A percentile compares a stretch with the other conserved stretches of the same genome.
Evolutionary conservation across 2,329 filamentous ascomycete genomes (phyloP).

Genomic region (Acephala macrosclerotiorum): DNA sequence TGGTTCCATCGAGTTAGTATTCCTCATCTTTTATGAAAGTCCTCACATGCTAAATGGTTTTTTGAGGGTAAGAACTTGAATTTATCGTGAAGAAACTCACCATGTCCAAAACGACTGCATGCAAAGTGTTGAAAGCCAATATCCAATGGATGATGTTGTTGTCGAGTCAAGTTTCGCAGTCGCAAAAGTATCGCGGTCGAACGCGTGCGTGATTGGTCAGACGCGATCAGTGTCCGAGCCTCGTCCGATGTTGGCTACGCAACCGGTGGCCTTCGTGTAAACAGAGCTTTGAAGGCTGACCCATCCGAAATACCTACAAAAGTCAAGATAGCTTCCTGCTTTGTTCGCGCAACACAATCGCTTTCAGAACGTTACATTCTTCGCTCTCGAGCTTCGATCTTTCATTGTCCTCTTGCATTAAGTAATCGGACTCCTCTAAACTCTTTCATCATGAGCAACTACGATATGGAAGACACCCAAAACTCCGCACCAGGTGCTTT

Average conservation of each 20-base stretch:
- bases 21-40: constrained; percentile 1
- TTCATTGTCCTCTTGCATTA: constrained; percentile 23
- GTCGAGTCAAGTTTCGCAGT: constrained; percentile 40
- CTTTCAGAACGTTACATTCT: constrained; percentile 31
- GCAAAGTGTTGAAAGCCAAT: constrained; percentile 20
- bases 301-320: constrained; percentile 30
- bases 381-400: constrained; percentile 24
- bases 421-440: constrained; percentile 7
- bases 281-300: constrained; percentile 23
- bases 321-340: constrained; percentile 21
- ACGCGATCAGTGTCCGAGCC: constrained; percentile 13
- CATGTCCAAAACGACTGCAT: constrained; percentile 33
- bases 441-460: constrained; percentile 49
- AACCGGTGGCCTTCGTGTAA: constrained; percentile 22
- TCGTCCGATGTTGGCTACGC: constrained; percentile 19
- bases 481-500: constrained; percentile 69
- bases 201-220: constrained; percentile 38
- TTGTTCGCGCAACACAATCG: constrained; percentile 31
- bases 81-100: constrained; percentile 33
- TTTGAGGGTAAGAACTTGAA: background rate
- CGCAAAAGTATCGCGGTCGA: constrained; percentile 12
- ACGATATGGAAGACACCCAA: constrained; percentile 64
- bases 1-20: constrained; percentile 40
- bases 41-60: background rate
- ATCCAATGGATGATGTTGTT: constrained; percentile 39